Percentiles rank a stretch among this genome's conserved stretches.
Conservation (phyloP, 495 filamentous ascomycete species). For the Endocarpon pusillum region DNA sequence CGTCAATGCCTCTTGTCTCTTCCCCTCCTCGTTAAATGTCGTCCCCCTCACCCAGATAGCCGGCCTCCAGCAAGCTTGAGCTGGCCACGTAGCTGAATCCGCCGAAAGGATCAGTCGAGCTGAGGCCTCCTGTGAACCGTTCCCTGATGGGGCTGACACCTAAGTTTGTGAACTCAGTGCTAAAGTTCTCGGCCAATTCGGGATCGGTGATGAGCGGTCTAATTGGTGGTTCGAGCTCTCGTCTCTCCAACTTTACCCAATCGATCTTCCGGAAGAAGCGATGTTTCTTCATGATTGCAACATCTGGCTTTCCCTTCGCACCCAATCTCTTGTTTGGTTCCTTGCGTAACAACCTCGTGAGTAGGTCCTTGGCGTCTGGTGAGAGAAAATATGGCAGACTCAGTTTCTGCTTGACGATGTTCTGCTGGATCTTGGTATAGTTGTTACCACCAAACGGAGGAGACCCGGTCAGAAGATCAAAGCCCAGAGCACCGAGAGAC, state of each 20-base stretch:
- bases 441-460: slow-evolving; percentile 85
- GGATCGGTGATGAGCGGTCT: slow-evolving; percentile 86
- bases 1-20: no score
- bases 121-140: slow-evolving; percentile 11
- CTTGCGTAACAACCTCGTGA: slow-evolving; percentile 76
- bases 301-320: slow-evolving; percentile 70
- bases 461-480: slow-evolving; percentile 76
- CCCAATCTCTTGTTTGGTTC: slow-evolving; percentile 80
- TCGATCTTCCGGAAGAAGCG: slow-evolving; percentile 94
- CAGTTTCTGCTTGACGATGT: slow-evolving; percentile 83
- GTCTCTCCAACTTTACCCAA: slow-evolving; percentile 63
- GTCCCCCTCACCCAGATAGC: slow-evolving; percentile 2
- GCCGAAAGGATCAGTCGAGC: slow-evolving; percentile 62
- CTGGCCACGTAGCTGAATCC: slow-evolving; percentile 94
- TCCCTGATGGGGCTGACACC: slow-evolving; percentile 43
- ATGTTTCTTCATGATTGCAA: slow-evolving; percentile 74
- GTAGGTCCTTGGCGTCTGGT: slow-evolving; percentile 79
- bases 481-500: slow-evolving; percentile 85
- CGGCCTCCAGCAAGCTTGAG: slow-evolving; percentile 60
- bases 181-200: slow-evolving; percentile 89
- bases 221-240: slow-evolving; percentile 75
- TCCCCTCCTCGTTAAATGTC: no score
- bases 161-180: slow-evolving; percentile 67
- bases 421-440: slow-evolving; percentile 79
- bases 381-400: slow-evolving; percentile 72